A percentile compares a stretch with the other conserved stretches of the same genome.
These are phyloP conservation scores for Diatrype stigma DNA, from an alignment of 2,329 filamentous ascomycete genomes.

Conservation along the genomic window DNA sequence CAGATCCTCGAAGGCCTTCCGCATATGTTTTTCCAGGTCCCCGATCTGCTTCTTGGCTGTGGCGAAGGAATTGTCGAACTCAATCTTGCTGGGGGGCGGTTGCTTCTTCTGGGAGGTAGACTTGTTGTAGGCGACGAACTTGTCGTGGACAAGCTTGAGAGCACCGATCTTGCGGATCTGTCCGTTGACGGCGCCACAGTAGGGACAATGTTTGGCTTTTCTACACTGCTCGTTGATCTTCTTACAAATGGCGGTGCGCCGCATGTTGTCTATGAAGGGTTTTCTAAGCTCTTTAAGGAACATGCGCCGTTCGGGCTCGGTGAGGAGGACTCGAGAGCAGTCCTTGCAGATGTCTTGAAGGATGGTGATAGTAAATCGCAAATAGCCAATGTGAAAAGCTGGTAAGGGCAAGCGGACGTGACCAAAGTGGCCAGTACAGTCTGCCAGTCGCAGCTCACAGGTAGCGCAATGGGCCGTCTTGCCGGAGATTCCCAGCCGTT, in stretches of 20 bases:
- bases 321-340: constrained; percentile 78
- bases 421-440: constrained; percentile 93
- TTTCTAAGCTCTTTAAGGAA: constrained; percentile 78
- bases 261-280: constrained; percentile 81
- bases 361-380: constrained; percentile 88
- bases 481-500: constrained; percentile 73
- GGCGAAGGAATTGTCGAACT: constrained; percentile 81
- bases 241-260: constrained; percentile 79
- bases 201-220: constrained; percentile 77
- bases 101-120: constrained; percentile 84
- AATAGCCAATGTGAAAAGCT: constrained; percentile 92
- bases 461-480: constrained; percentile 78
- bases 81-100: constrained; percentile 73
- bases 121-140: constrained; percentile 81
- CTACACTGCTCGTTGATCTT: constrained; percentile 84
- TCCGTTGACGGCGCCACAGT: constrained; percentile 80
- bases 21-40: constrained; percentile 85
- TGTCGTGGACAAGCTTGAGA: constrained; percentile 93
- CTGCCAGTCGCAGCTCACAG: constrained; percentile 74
- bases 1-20: constrained; percentile 90
- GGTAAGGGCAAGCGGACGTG: constrained; percentile 87
- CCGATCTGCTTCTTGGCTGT: constrained; percentile 72
- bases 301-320: constrained; percentile 70
- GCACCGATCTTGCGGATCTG: constrained; percentile 87
- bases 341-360: constrained; percentile 96